Evolutionary conservation across 2,329 filamentous ascomycete species (phyloP).

Genomic region (Gaeumannomyces tritici): DNA sequence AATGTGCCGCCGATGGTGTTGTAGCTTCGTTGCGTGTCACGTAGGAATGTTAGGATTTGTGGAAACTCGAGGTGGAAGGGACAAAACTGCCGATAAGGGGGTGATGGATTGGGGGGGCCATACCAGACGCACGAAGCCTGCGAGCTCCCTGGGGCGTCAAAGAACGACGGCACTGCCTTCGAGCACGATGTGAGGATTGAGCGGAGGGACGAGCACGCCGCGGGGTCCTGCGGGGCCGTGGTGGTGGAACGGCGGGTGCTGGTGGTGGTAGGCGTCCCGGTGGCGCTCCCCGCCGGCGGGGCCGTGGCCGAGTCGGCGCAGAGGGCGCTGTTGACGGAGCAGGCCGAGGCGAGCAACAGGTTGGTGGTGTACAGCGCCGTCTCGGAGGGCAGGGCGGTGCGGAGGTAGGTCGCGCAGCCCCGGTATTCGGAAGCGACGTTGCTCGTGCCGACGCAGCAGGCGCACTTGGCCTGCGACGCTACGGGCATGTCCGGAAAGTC

Average conservation of each 20-base stretch:
- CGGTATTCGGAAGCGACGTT: slow-evolving; percentile 10
- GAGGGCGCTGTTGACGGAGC: slow-evolving; percentile 3
- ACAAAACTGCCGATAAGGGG: no score
- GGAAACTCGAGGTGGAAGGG: background rate
- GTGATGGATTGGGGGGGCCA: background rate
- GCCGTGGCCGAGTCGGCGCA: background rate
- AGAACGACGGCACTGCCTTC: slow-evolving; percentile 4
- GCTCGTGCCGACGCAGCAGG: slow-evolving; percentile 13
- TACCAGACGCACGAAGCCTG: slow-evolving; percentile 16
- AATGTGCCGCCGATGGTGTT: slow-evolving; percentile 6
- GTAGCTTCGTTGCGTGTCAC: slow-evolving; percentile 7
- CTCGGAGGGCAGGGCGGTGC: slow-evolving; percentile 4
- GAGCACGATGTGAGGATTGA: slow-evolving; percentile 10
- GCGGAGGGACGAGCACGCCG: background rate
- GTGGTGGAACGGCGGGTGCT: background rate
- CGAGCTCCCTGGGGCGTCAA: slow-evolving; percentile 5
- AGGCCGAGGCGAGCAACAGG: background rate
- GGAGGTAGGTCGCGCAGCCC: slow-evolving; percentile 15
- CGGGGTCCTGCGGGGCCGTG: background rate
- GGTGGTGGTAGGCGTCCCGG: no score
- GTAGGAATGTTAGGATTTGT: background rate
- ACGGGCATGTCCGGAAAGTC: slow-evolving; percentile 7
- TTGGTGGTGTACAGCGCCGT: slow-evolving; percentile 5
- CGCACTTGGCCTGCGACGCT: slow-evolving; percentile 8
- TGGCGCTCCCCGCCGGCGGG: no score